Percentiles rank a stretch among this genome's conserved stretches.
These are phyloP conservation scores for Candida gorgasii DNA, from an alignment of 805 yeast species.

Conservation along the genomic window DNA sequence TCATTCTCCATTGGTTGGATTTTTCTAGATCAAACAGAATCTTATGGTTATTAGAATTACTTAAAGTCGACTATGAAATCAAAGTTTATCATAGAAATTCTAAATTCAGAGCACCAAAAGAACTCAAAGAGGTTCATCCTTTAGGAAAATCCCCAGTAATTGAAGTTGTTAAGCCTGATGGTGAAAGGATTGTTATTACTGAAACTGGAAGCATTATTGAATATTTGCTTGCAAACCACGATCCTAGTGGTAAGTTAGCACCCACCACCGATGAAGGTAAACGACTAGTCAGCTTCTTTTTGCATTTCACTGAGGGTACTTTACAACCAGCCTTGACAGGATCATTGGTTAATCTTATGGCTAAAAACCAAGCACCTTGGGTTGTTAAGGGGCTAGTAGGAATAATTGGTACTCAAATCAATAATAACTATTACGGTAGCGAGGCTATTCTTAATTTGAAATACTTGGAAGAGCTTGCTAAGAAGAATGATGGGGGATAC, in stretches of 20 bases:
- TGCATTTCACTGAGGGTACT: conserved; percentile 64
- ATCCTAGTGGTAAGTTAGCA: conserved; percentile 36
- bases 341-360: conserved; percentile 28
- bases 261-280: conserved; percentile 41
- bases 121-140: conserved; percentile 32
- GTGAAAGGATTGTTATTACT: conserved; percentile 32
- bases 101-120: conserved; percentile 34
- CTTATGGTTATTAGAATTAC: conserved; percentile 39
- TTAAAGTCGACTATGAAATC: conserved; percentile 33
- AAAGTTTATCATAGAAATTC: conserved; percentile 28
- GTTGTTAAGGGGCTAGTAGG: conserved; percentile 24
- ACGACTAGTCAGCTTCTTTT: conserved; percentile 49
- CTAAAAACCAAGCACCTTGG: conserved; percentile 29
- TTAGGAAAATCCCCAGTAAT: conserved; percentile 38
- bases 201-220: conserved; percentile 64
- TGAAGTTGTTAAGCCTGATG: conserved; percentile 26
- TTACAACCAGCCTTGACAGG: conserved; percentile 49
- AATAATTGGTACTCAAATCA: conserved; percentile 23
- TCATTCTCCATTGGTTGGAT: conserved; percentile 25
- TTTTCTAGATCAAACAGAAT: conserved; percentile 39
- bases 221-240: conserved; percentile 53
- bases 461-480: conserved; percentile 31
- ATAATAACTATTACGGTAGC: conserved; percentile 25
- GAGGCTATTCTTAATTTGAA: conserved; percentile 25
- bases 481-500: conserved; percentile 27